These are phyloP conservation scores for Kwoniella mangroviensis DNA, from an alignment of 768 basidiomycete species.

Conservation along the genomic window DNA sequence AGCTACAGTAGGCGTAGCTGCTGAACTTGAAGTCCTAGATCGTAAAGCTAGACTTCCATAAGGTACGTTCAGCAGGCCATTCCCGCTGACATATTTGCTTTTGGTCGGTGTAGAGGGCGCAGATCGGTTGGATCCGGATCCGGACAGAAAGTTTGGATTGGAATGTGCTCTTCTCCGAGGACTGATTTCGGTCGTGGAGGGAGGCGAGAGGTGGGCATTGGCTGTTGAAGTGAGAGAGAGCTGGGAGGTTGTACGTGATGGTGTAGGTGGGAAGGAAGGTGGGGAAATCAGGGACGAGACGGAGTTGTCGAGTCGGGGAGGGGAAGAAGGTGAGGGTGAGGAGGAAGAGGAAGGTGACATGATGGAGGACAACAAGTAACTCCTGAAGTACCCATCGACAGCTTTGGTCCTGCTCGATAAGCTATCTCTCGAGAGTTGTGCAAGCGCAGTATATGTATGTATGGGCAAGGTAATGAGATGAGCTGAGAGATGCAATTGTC, in stretches of 20 bases:
- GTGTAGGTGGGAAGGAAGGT: constrained; percentile 33
- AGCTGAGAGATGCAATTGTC: neutral
- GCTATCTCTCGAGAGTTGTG: no score
- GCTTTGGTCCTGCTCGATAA: no score
- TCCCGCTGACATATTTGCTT: no score
- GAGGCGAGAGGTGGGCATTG: constrained; percentile 19
- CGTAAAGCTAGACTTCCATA: neutral
- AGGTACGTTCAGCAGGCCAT: neutral
- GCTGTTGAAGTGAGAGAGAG: constrained; percentile 37
- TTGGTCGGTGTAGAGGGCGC: no score
- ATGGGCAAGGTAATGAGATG: neutral
- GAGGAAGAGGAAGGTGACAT: neutral
- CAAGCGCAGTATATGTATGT: no score
- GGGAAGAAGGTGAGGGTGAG: constrained; percentile 1
- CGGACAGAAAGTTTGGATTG: no score
- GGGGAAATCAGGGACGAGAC: neutral
- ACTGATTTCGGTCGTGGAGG: neutral
- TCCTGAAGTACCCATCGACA: no score
- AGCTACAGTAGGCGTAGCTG: neutral
- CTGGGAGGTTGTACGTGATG: constrained; percentile 36
- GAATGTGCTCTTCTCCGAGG: neutral
- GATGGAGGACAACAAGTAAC: no score
- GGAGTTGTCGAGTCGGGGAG: neutral
- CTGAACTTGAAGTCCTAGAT: neutral
- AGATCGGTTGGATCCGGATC: no score